Percentiles rank a stretch among this genome's conserved stretches.
Evolutionary conservation across 306 rosid species (phyloP).

Genomic region (Lathyrus aphaca): DNA sequence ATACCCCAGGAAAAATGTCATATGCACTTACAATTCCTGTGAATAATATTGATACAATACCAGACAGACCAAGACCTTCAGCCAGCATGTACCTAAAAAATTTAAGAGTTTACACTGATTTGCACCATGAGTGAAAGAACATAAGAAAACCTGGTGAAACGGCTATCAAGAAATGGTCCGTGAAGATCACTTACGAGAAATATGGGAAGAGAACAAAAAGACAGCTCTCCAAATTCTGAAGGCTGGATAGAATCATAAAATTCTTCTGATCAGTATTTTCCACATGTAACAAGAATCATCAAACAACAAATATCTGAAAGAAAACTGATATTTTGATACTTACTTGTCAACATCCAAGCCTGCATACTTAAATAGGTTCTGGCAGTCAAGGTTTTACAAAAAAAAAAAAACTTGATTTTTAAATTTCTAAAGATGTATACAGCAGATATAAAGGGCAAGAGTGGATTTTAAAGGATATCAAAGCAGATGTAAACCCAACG

Average conservation of each 20-base stretch:
- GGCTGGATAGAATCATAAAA: conserved; percentile 59
- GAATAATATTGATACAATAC: conserved; percentile 94
- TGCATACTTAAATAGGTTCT: conserved; percentile 97
- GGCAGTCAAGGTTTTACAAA: conserved; percentile 71
- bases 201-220: conserved; percentile 97
- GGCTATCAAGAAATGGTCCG: conserved; percentile 25
- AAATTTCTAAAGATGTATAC: conserved; percentile 31
- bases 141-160: conserved; percentile 6
- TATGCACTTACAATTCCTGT: conserved; percentile 85
- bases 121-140: conserved; percentile 31
- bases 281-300: conserved; percentile 33
- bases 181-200: conserved; percentile 80
- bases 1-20: conserved; percentile 21
- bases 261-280: conserved; percentile 37
- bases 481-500: conserved; percentile 96
- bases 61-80: conserved; percentile 95
- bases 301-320: conserved; percentile 32
- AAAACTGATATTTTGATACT: conserved; percentile 43
- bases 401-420: conserved; percentile 9
- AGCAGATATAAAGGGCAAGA: conserved; percentile 34
- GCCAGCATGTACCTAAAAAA: conserved; percentile 90
- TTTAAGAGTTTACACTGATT: conserved; percentile 30
- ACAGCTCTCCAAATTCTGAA: conserved; percentile 98
- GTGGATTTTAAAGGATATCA: conserved; percentile 79
- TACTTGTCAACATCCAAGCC: conserved; percentile 97